Percentiles rank a stretch among this genome's conserved stretches.
These are phyloP conservation scores for Boletus rubescentipes DNA, from an alignment of 768 basidiomycete genomes.

Conservation along the genomic window DNA sequence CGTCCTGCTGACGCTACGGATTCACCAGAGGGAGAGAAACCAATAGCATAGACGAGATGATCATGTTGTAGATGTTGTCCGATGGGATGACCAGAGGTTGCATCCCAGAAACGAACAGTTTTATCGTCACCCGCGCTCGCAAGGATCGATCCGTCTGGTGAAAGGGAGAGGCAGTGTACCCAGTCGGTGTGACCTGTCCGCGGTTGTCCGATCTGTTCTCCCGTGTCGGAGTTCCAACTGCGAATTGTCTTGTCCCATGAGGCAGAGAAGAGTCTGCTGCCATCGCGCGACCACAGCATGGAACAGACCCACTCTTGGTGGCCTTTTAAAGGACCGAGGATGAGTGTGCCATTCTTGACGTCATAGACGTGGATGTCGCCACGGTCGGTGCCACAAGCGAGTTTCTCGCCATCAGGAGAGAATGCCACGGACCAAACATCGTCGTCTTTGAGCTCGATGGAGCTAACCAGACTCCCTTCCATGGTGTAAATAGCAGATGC, in stretches of 20 bases:
- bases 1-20: background rate
- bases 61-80: background rate
- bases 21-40: conserved; percentile 1
- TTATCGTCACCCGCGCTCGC: conserved; percentile 7
- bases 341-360: background rate
- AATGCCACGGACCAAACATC: background rate
- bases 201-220: background rate
- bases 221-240: background rate
- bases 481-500: background rate
- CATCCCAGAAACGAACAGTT: conserved; percentile 10
- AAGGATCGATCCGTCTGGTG: conserved; percentile 1
- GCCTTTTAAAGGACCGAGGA: background rate
- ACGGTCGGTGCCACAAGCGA: background rate
- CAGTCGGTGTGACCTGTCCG: background rate
- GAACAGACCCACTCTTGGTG: background rate
- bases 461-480: background rate
- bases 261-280: background rate
- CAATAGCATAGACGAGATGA: fast-evolving
- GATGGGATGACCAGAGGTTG: background rate
- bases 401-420: conserved; percentile 1
- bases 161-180: background rate
- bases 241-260: background rate
- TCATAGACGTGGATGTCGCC: background rate
- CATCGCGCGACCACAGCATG: background rate
- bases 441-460: background rate